Conservation (phyloP, 352 stramenopile genomes). For the Globisporangium recalcitrans region DNA sequence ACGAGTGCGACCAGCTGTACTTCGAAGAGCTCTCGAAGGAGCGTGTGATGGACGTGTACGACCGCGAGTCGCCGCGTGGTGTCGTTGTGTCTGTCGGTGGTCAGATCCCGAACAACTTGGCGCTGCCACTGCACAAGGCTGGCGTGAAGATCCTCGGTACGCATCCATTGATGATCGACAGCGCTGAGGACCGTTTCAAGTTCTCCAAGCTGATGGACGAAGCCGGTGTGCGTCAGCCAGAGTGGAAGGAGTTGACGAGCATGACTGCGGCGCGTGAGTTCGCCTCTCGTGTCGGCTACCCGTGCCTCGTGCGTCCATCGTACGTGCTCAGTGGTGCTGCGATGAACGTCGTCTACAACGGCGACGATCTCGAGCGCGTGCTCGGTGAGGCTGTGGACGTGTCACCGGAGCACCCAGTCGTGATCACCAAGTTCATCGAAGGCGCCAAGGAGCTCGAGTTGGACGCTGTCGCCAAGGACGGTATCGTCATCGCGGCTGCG, state of each 20-base stretch:
- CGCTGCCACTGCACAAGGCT: slow-evolving; percentile 86
- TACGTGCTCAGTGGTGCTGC: slow-evolving; percentile 97
- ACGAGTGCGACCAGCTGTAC: slow-evolving; percentile 97
- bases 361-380: slow-evolving; percentile 84
- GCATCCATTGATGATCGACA: slow-evolving; percentile 91
- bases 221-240: slow-evolving; percentile 83
- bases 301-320: slow-evolving; percentile 94
- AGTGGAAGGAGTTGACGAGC: slow-evolving; percentile 88
- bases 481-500: slow-evolving; percentile 84
- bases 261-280: slow-evolving; percentile 89
- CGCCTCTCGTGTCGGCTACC: slow-evolving; percentile 91
- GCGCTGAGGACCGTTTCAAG: slow-evolving; percentile 91
- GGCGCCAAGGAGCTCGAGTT: slow-evolving; percentile 93
- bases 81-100: slow-evolving; percentile 93
- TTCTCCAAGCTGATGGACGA: slow-evolving; percentile 96
- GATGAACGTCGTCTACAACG: slow-evolving; percentile 97
- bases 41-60: slow-evolving; percentile 94
- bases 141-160: slow-evolving; percentile 85
- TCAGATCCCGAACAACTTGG: slow-evolving; percentile 97
- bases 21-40: slow-evolving; percentile 95
- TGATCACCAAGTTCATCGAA: slow-evolving; percentile 96
- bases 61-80: slow-evolving; percentile 80
- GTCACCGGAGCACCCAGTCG: slow-evolving; percentile 94
- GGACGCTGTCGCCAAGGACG: slow-evolving; percentile 87
- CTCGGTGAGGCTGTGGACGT: slow-evolving; percentile 92